Base-by-base conservation (phyloP, 352 stramenopile genomes). In the Globisporangium uncinulatum region DNA sequence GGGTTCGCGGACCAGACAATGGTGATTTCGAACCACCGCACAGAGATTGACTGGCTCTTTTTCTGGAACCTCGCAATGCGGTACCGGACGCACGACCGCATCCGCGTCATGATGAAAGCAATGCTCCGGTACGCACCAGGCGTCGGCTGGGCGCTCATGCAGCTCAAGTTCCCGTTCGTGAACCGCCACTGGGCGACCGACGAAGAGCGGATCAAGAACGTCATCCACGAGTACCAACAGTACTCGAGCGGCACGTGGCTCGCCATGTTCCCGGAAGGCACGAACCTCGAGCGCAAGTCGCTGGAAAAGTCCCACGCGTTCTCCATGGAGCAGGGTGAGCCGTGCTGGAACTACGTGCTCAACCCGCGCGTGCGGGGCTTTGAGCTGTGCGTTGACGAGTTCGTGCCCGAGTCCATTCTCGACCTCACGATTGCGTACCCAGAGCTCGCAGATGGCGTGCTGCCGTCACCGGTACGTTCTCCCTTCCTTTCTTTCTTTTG, bases 41-140 rank as follows among this genome's bases (percentile, higher is more conserved):
- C 74, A 4, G 83, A 92, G 63, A 73, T 92, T 52, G 81, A 94
- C 67, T 90, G 83, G 81, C 62, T 94, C 50, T 89, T 91, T 64
- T 86, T 89, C 52, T 92, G 81, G 81, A 89, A 79, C 59, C 47
- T 92, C 20, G 70, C 77, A 15, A 53, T 90, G 39, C 71, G 80
- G 20, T 79, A 92, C 39, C 61, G 71, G 20, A 76, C 71, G 53
- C 83, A 94, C 54, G 79, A 87, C 44, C 72, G 79, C 31, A 76
- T 94, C 32, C 79, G 80, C 19, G 73, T 90, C 31, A 92, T 92
- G 79, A 80, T 91, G 69, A 92, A 92, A 59, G 71, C 81, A 13
- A 56, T 76, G 10, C 83, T 92, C 32, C 79, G 78, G 39, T 74
- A 69, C 37, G 67, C 82, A 7, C 79, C 81, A 4, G 76, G 79